A percentile compares a stretch with the other conserved stretches of the same genome.
Evolutionary conservation across 768 basidiomycete genomes (phyloP).

Genomic region (Ephemerocybe angulata): DNA sequence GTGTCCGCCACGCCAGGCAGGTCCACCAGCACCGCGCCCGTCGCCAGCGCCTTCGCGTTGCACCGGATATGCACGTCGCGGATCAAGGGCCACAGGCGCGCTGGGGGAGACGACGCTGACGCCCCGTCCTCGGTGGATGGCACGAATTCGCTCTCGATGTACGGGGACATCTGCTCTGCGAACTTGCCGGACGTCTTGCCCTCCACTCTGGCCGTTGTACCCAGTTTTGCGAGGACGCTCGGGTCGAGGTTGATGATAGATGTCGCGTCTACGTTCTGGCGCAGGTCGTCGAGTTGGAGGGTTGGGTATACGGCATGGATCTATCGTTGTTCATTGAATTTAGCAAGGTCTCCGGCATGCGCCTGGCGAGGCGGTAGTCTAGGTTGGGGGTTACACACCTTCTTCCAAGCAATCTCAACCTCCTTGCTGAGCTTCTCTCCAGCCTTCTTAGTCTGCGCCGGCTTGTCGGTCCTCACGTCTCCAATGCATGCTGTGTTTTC

Average conservation of each 20-base stretch:
- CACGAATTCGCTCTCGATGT: too few relatives aligned
- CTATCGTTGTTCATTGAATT: too few relatives aligned
- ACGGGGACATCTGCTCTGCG: too few relatives aligned
- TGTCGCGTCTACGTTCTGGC: slow-evolving; percentile 43
- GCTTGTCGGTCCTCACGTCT: too few relatives aligned
- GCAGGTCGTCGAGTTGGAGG: slow-evolving; percentile 45
- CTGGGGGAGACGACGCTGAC: too few relatives aligned
- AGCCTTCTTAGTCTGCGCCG: too few relatives aligned
- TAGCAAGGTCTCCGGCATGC: too few relatives aligned
- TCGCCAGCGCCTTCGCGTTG: slow-evolving; percentile 10
- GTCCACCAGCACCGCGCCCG: slow-evolving; percentile 3
- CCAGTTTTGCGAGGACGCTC: slow-evolving; percentile 40
- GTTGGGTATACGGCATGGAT: slow-evolving; percentile 60
- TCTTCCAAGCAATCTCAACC: slow-evolving; percentile 59
- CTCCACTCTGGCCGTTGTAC: slow-evolving; percentile 48
- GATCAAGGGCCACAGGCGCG: slow-evolving; percentile 58
- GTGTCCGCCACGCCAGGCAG: slow-evolving; percentile 60
- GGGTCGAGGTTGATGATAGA: slow-evolving; percentile 47
- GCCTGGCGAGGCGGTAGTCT: too few relatives aligned
- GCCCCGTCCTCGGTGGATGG: too few relatives aligned
- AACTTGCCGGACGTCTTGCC: slow-evolving; percentile 48
- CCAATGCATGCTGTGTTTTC: slow-evolving; percentile 58
- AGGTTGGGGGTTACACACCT: too few relatives aligned
- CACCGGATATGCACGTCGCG: slow-evolving; percentile 16
- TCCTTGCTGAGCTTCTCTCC: slow-evolving; percentile 46